These are phyloP conservation scores for Umbilicus rupestris DNA, from an alignment of 164 flowering plant genomes.

Conservation along the genomic window DNA sequence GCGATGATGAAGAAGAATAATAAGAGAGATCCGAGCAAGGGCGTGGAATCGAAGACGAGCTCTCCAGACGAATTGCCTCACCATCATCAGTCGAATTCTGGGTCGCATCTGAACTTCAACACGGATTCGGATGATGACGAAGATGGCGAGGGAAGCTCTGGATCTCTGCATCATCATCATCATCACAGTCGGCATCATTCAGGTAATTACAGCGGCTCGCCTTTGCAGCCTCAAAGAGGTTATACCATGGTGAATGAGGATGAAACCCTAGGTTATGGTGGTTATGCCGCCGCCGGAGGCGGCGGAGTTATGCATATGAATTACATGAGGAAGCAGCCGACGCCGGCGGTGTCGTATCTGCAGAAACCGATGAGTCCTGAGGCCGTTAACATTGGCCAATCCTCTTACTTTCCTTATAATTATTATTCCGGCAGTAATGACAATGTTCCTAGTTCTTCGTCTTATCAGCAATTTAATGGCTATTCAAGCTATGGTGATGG, in stretches of 20 bases:
- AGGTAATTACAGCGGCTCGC: background rate
- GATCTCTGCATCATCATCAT: background rate
- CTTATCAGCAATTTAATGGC: conserved; percentile 1
- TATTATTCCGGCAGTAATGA: background rate
- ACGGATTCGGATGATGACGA: conserved; percentile 20
- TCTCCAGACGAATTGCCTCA: background rate
- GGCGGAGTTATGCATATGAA: conserved; percentile 31
- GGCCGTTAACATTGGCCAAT: conserved; percentile 31
- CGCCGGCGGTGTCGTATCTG: conserved; percentile 52
- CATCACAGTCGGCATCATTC: conserved; percentile 4
- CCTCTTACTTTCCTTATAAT: conserved; percentile 14
- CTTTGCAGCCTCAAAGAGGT: conserved; percentile 15
- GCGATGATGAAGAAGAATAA: background rate
- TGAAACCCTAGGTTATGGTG: background rate
- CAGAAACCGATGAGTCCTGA: conserved; percentile 50
- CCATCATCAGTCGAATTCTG: conserved; percentile 23
- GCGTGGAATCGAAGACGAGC: background rate
- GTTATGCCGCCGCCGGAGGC: no score
- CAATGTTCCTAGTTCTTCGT: background rate
- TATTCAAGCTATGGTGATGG: background rate
- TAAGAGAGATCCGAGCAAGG: conserved; percentile 13
- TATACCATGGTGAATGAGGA: conserved; percentile 9
- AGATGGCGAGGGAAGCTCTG: background rate
- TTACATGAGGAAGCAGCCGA: conserved; percentile 52
- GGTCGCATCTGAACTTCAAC: conserved; percentile 32